These are phyloP conservation scores for Nothophaeocryptopus gaeumannii DNA, from an alignment of 2,329 filamentous ascomycete species.

Conservation along the genomic window DNA sequence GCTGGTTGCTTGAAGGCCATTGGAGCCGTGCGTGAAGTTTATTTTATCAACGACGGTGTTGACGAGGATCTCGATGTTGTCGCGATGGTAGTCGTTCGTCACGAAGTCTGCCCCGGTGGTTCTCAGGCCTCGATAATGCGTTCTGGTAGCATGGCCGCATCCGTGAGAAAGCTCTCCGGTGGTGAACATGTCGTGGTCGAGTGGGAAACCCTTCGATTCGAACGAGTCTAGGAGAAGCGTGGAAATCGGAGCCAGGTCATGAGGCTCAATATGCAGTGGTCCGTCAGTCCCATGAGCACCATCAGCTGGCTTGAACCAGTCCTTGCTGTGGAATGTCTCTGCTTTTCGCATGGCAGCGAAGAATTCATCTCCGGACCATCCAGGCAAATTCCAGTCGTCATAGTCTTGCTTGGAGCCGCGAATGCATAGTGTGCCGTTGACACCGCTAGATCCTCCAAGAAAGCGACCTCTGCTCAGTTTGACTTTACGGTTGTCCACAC, in stretches of 20 bases:
- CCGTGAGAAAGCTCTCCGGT: conserved; percentile 51
- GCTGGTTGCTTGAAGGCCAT: conserved; percentile 47
- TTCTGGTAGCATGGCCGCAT: conserved; percentile 55
- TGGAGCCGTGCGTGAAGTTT: conserved; percentile 55
- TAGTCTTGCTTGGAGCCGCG: conserved; percentile 45
- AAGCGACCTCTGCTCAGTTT: conserved; percentile 44
- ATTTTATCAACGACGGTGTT: conserved; percentile 56
- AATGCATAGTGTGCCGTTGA: conserved; percentile 43
- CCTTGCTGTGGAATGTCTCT: conserved; percentile 23
- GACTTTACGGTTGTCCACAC: conserved; percentile 40
- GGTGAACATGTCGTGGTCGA: conserved; percentile 27
- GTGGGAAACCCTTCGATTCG: conserved; percentile 22
- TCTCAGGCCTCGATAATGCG: conserved; percentile 51
- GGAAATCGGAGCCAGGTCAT: conserved; percentile 39
- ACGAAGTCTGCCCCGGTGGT: conserved; percentile 55
- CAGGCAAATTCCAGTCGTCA: conserved; percentile 27
- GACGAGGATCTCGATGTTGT: conserved; percentile 47
- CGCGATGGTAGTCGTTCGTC: conserved; percentile 36
- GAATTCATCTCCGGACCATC: conserved; percentile 27
- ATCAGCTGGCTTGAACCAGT: conserved; percentile 21
- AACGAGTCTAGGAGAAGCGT: conserved; percentile 23
- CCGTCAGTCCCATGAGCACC: conserved; percentile 23
- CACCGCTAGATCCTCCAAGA: conserved; percentile 41
- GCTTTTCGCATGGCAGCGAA: conserved; percentile 27
- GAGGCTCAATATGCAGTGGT: conserved; percentile 32